Evolutionary conservation across 2,329 filamentous ascomycete species (phyloP).

Genomic region (Gnomoniopsis sp.): DNA sequence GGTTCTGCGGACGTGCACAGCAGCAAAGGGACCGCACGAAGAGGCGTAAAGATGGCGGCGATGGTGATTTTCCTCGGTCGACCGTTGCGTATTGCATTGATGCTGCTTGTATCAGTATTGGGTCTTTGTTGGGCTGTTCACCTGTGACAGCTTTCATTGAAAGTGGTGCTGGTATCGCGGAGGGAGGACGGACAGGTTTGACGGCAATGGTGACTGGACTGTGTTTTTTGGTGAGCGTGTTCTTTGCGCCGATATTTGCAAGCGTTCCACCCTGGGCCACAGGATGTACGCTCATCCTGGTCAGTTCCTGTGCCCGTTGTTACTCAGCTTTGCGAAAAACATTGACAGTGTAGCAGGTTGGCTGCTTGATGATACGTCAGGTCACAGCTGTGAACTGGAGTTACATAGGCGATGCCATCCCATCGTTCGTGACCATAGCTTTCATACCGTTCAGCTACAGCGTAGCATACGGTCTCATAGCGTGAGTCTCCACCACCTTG

Average conservation of each 20-base stretch:
- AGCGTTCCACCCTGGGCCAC: slow-evolving; percentile 89
- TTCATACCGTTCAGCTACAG: slow-evolving; percentile 79
- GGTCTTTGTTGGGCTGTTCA: slow-evolving; percentile 70
- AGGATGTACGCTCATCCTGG: slow-evolving; percentile 75
- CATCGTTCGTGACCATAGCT: slow-evolving; percentile 71
- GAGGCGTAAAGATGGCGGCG: slow-evolving; percentile 43
- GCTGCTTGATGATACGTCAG: slow-evolving; percentile 74
- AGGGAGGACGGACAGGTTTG: slow-evolving; percentile 82
- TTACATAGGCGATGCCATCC: slow-evolving; percentile 72
- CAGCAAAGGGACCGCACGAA: slow-evolving; percentile 27
- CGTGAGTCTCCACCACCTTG: slow-evolving; percentile 40
- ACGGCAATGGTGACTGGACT: slow-evolving; percentile 75
- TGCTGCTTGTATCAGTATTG: slow-evolving; percentile 68
- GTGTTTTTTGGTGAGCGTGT: slow-evolving; percentile 83
- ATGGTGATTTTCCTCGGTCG: slow-evolving; percentile 82
- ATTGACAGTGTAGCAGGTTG: slow-evolving; percentile 39
- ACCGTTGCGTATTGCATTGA: slow-evolving; percentile 76
- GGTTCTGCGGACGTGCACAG: slow-evolving; percentile 59
- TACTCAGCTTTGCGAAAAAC: slow-evolving; percentile 5
- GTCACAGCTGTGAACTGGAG: slow-evolving; percentile 73
- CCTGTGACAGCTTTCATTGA: slow-evolving; percentile 87
- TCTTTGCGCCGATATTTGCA: slow-evolving; percentile 88
- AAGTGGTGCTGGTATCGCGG: slow-evolving; percentile 84
- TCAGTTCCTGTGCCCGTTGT: slow-evolving; percentile 28
- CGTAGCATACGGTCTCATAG: slow-evolving; percentile 74